phyloP scores from a whole-genome alignment of 1,139 yeast genomes.

The Zygosaccharomyces pseudobailii region DNA sequence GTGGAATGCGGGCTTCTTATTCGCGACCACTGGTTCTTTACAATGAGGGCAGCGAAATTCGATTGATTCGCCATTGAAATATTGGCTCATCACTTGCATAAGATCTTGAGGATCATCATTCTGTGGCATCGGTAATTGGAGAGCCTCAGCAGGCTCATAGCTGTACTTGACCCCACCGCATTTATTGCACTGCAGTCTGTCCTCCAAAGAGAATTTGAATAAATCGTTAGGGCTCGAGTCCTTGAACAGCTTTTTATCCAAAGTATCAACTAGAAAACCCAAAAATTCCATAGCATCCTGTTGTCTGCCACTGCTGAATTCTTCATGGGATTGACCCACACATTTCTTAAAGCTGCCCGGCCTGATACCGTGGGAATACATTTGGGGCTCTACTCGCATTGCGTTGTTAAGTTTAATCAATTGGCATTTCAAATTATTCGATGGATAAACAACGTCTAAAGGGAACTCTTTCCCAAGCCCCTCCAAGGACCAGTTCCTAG shows the following conservation, averaged over 20 bases:
- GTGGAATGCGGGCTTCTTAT: constrained; percentile 51
- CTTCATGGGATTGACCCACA: constrained; percentile 73
- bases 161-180: constrained; percentile 61
- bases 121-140: constrained; percentile 57
- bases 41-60: constrained; percentile 71
- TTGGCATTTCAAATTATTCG: constrained; percentile 63
- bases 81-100: constrained; percentile 45
- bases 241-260: constrained; percentile 43
- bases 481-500: constrained; percentile 21
- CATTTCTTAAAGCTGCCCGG: constrained; percentile 72
- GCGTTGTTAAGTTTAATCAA: constrained; percentile 79
- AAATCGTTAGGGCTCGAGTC: constrained; percentile 44
- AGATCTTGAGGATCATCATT: constrained; percentile 44
- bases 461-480: constrained; percentile 30
- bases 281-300: constrained; percentile 95
- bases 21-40: constrained; percentile 34
- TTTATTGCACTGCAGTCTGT: constrained; percentile 55
- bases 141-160: constrained; percentile 57
- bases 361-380: constrained; percentile 69
- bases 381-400: constrained; percentile 50
- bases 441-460: constrained; percentile 47
- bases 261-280: constrained; percentile 56
- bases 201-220: constrained; percentile 62
- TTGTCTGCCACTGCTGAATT: constrained; percentile 81
- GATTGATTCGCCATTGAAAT: constrained; percentile 50